Evolutionary conservation across 1,139 yeast genomes (phyloP).

Genomic region (Blastobotrys niveus): DNA sequence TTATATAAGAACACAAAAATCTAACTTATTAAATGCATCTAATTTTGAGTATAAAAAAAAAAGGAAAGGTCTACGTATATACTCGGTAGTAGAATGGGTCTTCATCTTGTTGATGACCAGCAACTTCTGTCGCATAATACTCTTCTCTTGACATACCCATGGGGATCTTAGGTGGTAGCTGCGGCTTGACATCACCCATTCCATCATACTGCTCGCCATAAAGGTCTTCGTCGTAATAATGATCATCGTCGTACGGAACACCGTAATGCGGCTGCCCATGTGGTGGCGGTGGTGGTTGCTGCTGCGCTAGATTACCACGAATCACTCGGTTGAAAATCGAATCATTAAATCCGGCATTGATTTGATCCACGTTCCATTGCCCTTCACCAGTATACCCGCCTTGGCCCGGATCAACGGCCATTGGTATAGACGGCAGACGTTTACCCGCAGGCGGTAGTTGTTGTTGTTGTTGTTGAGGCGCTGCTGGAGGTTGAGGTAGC

Average conservation of each 20-base stretch:
- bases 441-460: too few relatives aligned
- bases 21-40: too few relatives aligned
- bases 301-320: conserved; percentile 11
- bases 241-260: too few relatives aligned
- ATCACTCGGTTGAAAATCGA: conserved; percentile 29
- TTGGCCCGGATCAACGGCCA: conserved; percentile 26
- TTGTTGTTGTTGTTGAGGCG: conserved; percentile 20
- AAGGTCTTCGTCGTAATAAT: conserved; percentile 1
- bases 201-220: not conserved
- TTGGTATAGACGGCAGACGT: conserved; percentile 7
- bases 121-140: conserved; percentile 23
- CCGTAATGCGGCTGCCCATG: not conserved
- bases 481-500: too few relatives aligned
- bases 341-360: conserved; percentile 35
- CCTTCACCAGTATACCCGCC: conserved; percentile 26
- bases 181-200: conserved; percentile 18
- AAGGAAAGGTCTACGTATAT: conserved; percentile 10
- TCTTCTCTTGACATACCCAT: conserved; percentile 30
- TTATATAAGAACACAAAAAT: too few relatives aligned
- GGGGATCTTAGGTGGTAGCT: conserved; percentile 31
- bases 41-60: too few relatives aligned
- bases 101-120: conserved; percentile 18
- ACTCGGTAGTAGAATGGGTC: conserved; percentile 14
- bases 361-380: conserved; percentile 31
- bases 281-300: too few relatives aligned